These are phyloP conservation scores for Albifimbria verrucaria DNA, from an alignment of 2,329 filamentous ascomycete species.

Conservation along the genomic window DNA sequence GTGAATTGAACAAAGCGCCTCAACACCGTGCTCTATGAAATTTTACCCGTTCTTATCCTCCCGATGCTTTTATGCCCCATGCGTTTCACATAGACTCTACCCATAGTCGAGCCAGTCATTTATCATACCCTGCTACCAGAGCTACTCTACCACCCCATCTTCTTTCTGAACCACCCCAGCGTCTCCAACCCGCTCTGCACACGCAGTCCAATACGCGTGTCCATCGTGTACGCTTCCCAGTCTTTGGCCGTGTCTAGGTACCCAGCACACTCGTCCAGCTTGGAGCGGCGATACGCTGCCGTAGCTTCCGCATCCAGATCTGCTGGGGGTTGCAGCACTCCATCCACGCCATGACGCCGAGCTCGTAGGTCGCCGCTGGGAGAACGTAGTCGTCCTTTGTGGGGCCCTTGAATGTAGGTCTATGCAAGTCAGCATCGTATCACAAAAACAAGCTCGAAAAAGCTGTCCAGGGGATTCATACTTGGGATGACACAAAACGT, in stretches of 20 bases:
- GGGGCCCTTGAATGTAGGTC: slow-evolving; percentile 49
- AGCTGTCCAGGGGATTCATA: not conserved
- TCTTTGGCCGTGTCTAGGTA: slow-evolving; percentile 64
- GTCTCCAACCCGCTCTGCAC: slow-evolving; percentile 68
- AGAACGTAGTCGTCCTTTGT: slow-evolving; percentile 67
- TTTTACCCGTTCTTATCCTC: too few species aligned
- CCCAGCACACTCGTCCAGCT: slow-evolving; percentile 58
- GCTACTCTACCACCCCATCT: slow-evolving; percentile 32
- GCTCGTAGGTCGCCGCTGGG: slow-evolving; percentile 80
- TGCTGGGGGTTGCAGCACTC: slow-evolving; percentile 49
- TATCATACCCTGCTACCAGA: too few species aligned
- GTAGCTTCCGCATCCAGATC: slow-evolving; percentile 25
- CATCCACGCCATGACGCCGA: slow-evolving; percentile 77
- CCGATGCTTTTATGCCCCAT: too few species aligned
- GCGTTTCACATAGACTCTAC: too few species aligned
- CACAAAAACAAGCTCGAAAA: too few species aligned
- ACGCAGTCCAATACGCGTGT: slow-evolving; percentile 71
- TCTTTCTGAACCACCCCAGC: slow-evolving; percentile 50
- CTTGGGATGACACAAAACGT: slow-evolving; percentile 63
- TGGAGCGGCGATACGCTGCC: slow-evolving; percentile 38
- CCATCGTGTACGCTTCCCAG: slow-evolving; percentile 71
- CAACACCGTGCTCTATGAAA: not conserved
- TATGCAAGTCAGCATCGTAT: slow-evolving; percentile 8
- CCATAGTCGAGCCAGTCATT: too few species aligned
- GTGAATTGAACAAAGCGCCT: not conserved